These are phyloP conservation scores for Allium fistulosum DNA, from an alignment of 106 monocot species.

Conservation along the genomic window DNA sequence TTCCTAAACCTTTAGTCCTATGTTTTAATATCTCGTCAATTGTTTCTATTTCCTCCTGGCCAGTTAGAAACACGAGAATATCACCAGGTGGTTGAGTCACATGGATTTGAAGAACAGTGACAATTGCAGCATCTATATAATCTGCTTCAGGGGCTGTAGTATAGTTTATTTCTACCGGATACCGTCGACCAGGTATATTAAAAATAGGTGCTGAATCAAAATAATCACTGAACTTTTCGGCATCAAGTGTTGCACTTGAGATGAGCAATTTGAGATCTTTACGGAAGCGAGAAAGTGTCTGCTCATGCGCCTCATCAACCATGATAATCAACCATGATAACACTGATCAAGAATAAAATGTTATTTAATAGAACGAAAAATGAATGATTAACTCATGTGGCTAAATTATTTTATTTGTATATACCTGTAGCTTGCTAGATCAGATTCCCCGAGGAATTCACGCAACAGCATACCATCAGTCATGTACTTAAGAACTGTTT, in stretches of 20 bases:
- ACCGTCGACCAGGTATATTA: conserved; percentile 65
- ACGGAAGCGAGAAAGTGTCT: conserved; percentile 71
- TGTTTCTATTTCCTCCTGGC: conserved; percentile 81
- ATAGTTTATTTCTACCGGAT: conserved; percentile 76
- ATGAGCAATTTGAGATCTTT: conserved; percentile 80
- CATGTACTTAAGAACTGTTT: conserved; percentile 90
- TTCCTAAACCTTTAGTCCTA: conserved; percentile 67
- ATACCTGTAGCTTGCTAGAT: conserved; percentile 86
- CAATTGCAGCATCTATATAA: conserved; percentile 75
- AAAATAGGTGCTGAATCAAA: conserved; percentile 77
- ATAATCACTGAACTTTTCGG: conserved; percentile 83
- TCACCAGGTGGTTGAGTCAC: conserved; percentile 69
- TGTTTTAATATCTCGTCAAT: conserved; percentile 77
- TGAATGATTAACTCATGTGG: too few relatives aligned
- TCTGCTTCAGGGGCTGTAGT: conserved; percentile 77
- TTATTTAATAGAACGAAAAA: neutral
- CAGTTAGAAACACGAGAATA: conserved; percentile 79
- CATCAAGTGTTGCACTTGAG: conserved; percentile 91
- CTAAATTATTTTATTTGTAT: neutral
- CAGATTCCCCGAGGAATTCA: conserved; percentile 97
- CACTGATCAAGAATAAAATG: conserved; percentile 24
- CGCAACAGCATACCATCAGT: conserved; percentile 90
- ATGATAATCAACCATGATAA: conserved; percentile 93
- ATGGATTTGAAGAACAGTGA: conserved; percentile 78
- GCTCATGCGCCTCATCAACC: conserved; percentile 96